A percentile compares a stretch with the other conserved stretches of the same genome.
Conservation (phyloP, 2,329 filamentous ascomycete genomes). For the Coniochaeta hoffmannii region DNA sequence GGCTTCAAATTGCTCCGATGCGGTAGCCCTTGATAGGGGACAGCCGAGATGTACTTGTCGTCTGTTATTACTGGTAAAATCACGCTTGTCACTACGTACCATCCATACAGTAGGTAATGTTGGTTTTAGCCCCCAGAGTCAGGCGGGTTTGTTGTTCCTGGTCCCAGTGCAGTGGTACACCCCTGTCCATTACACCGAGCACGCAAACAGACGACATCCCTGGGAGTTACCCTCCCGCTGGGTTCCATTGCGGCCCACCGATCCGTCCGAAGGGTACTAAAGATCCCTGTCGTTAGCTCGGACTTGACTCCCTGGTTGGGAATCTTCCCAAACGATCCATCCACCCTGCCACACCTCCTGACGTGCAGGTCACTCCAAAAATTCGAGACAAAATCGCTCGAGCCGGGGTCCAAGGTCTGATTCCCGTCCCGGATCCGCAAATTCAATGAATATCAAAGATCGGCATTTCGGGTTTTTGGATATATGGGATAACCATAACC, state of each 20-base stretch:
- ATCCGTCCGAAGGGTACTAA: not conserved
- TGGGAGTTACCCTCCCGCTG: constrained; percentile 6
- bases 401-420: not conserved
- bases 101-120: no score
- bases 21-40: not conserved
- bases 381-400: not conserved
- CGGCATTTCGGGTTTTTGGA: not conserved
- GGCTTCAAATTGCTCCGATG: not conserved
- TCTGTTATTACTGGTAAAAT: no score
- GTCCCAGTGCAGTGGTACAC: constrained; percentile 2
- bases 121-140: not conserved
- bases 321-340: not conserved
- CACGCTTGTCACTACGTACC: no score
- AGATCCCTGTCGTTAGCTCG: not conserved
- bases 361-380: constrained; percentile 11
- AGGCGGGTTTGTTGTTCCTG: not conserved
- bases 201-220: constrained; percentile 11
- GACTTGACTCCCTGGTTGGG: constrained; percentile 5
- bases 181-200: constrained; percentile 14
- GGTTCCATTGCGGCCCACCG: constrained; percentile 3
- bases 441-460: not conserved
- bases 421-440: not conserved
- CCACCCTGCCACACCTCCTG: constrained; percentile 2
- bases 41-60: no score
- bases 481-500: not conserved